These are phyloP conservation scores for Polygonum maritimum DNA, from an alignment of 148 eudicot species.

Conservation along the genomic window DNA sequence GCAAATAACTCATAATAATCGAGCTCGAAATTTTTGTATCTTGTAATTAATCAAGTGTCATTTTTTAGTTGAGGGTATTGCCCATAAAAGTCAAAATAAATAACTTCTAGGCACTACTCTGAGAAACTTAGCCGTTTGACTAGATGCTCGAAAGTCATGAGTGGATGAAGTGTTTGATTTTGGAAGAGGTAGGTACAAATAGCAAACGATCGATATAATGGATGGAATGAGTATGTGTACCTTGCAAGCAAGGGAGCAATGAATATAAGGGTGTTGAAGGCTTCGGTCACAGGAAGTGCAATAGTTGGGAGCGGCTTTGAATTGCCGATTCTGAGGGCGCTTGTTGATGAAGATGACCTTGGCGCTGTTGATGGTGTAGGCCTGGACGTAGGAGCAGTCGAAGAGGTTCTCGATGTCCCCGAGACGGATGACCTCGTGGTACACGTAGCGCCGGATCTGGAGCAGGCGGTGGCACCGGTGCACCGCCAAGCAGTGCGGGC, in stretches of 20 bases:
- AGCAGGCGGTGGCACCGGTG: conserved; percentile 81
- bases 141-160: no score
- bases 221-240: conserved; percentile 17
- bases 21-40: no score
- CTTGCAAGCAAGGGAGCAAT: conserved; percentile 98
- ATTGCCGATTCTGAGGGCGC: conserved; percentile 92
- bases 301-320: conserved; percentile 83
- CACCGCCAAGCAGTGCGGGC: conserved; percentile 77
- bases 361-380: conserved; percentile 85
- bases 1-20: not conserved
- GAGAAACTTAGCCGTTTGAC: no score
- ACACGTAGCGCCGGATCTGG: conserved; percentile 87
- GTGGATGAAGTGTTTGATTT: no score
- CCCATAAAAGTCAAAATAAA: no score
- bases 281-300: conserved; percentile 95
- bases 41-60: no score
- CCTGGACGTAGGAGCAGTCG: conserved; percentile 88
- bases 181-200: no score
- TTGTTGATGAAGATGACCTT: conserved; percentile 93
- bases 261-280: conserved; percentile 87
- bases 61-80: no score
- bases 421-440: conserved; percentile 82
- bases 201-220: no score
- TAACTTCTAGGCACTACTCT: no score
- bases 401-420: conserved; percentile 84